Conservation (phyloP, 2,329 filamentous ascomycete species). For the Grosmannia penicillata region DNA sequence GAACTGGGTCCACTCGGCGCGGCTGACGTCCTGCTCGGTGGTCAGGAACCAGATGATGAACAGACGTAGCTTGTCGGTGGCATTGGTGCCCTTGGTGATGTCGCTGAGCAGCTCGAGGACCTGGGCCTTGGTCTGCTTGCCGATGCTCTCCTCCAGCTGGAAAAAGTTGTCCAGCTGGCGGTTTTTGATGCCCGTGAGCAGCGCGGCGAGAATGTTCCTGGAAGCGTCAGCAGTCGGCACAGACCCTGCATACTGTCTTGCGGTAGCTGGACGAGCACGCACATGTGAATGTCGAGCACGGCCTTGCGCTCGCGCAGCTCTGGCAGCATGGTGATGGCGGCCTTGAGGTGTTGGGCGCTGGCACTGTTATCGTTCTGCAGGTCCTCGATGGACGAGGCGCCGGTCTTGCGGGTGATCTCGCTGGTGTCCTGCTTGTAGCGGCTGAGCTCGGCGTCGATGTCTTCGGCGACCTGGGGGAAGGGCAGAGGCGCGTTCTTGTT, state of each 20-base stretch:
- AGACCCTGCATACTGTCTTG: too few relatives aligned
- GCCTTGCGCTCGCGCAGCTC: slow-evolving; percentile 86
- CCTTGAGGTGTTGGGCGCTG: slow-evolving; percentile 88
- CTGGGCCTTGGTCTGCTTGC: slow-evolving; percentile 80
- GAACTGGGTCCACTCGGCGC: slow-evolving; percentile 72
- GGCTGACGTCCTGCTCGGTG: slow-evolving; percentile 74
- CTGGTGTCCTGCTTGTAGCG: slow-evolving; percentile 92
- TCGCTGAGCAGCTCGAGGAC: slow-evolving; percentile 79
- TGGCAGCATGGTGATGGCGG: slow-evolving; percentile 82
- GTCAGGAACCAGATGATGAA: slow-evolving; percentile 97
- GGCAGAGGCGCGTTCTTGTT: slow-evolving; percentile 77
- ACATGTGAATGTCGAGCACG: slow-evolving; percentile 95
- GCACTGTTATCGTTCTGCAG: slow-evolving; percentile 77
- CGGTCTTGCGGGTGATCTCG: slow-evolving; percentile 89
- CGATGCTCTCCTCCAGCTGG: slow-evolving; percentile 83
- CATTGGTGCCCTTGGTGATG: slow-evolving; percentile 63
- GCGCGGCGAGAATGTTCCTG: slow-evolving; percentile 67
- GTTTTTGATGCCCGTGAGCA: slow-evolving; percentile 71
- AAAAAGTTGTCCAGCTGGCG: slow-evolving; percentile 93
- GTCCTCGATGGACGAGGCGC: slow-evolving; percentile 83
- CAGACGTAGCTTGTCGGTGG: slow-evolving; percentile 77
- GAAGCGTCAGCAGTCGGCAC: not conserved
- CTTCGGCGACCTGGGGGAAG: slow-evolving; percentile 91
- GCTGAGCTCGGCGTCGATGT: slow-evolving; percentile 79
- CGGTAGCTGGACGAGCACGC: too few relatives aligned